Evolutionary conservation across 768 basidiomycete species (phyloP).

Genomic region (Termitomyces sp.): DNA sequence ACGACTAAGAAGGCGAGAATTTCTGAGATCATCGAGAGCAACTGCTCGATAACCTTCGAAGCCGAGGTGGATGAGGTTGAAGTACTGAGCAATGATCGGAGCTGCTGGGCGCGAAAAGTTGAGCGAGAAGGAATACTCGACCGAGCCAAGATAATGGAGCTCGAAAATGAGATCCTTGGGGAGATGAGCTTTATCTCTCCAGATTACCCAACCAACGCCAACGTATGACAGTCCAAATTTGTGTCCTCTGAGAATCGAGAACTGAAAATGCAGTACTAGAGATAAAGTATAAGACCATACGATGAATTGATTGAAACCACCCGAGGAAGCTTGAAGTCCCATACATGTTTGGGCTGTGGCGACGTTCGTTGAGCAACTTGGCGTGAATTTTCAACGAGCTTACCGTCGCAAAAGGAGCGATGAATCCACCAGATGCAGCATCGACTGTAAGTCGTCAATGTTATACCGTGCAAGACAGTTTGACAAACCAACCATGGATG

Average conservation of each 20-base stretch:
- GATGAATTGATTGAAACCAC: constrained; percentile 60
- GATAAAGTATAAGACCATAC: constrained; percentile 19
- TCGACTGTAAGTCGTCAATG: constrained; percentile 40
- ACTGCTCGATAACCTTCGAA: constrained; percentile 50
- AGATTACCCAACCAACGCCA: constrained; percentile 67
- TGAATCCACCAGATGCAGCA: constrained; percentile 62
- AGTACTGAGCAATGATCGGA: constrained; percentile 60
- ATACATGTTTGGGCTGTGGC: constrained; percentile 47
- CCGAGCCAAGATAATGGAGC: constrained; percentile 50
- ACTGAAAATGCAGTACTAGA: no score
- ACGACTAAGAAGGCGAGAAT: constrained; percentile 58
- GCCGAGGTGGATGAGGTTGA: constrained; percentile 59
- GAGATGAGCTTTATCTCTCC: constrained; percentile 57
- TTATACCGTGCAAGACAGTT: constrained; percentile 37
- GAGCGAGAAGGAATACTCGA: constrained; percentile 73
- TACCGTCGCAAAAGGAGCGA: constrained; percentile 56
- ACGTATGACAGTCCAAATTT: constrained; percentile 57
- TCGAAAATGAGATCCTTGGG: constrained; percentile 73
- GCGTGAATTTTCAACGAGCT: constrained; percentile 7
- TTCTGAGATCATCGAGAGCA: constrained; percentile 47
- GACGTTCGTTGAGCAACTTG: constrained; percentile 20
- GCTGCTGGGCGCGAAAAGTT: constrained; percentile 62
- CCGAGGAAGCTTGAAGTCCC: constrained; percentile 62
- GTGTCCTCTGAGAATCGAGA: constrained; percentile 41
- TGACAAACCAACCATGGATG: constrained; percentile 58